Evolutionary conservation across 805 yeast genomes (phyloP).

Genomic region (Cyberlindnera amylophila): DNA sequence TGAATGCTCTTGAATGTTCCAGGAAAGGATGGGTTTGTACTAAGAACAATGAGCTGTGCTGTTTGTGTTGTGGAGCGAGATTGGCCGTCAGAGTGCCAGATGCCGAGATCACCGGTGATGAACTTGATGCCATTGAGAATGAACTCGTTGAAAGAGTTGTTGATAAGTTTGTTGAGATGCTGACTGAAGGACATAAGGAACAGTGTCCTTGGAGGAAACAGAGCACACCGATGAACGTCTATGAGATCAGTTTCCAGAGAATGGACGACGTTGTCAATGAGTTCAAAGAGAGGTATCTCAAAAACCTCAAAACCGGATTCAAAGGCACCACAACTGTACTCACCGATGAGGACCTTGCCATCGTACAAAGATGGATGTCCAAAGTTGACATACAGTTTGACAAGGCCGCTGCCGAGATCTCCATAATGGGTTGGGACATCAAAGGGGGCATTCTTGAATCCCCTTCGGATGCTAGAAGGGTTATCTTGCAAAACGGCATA

Average conservation of each 20-base stretch:
- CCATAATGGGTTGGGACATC: slow-evolving; percentile 37
- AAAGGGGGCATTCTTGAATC: slow-evolving; percentile 31
- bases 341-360: slow-evolving; percentile 2
- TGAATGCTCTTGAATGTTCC: slow-evolving; percentile 47
- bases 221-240: slow-evolving; percentile 17
- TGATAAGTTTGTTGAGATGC: slow-evolving; percentile 15
- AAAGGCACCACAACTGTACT: slow-evolving; percentile 1
- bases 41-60: slow-evolving; percentile 30
- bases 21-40: slow-evolving; percentile 49
- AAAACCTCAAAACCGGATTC: slow-evolving; percentile 5
- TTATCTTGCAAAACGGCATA: slow-evolving; percentile 27
- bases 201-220: slow-evolving; percentile 25
- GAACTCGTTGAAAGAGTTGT: slow-evolving; percentile 9
- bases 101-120: slow-evolving; percentile 11
- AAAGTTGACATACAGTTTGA: slow-evolving; percentile 13
- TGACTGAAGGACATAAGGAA: slow-evolving; percentile 17
- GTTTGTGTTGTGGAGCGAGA: slow-evolving; percentile 32
- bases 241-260: slow-evolving; percentile 13
- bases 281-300: slow-evolving; percentile 7
- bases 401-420: slow-evolving; percentile 17
- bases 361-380: slow-evolving; percentile 9
- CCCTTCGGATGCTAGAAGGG: slow-evolving; percentile 34
- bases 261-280: slow-evolving; percentile 8
- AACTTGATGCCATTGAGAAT: slow-evolving; percentile 1
- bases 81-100: slow-evolving; percentile 29